Conservation (phyloP, 1,139 yeast genomes). For the Hansenula sp. region DNA sequence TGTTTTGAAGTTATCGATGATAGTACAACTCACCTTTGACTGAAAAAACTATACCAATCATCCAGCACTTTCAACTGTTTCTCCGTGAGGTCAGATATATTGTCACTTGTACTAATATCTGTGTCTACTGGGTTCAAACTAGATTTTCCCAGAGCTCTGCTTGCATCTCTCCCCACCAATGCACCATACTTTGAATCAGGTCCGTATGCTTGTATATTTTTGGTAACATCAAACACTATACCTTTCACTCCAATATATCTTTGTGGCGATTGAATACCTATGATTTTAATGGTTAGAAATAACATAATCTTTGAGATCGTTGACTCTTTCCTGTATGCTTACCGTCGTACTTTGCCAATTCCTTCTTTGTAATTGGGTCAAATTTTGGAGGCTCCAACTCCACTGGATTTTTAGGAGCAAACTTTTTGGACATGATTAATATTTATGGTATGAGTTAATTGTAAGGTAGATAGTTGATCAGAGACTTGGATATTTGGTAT, state of each 20-base stretch:
- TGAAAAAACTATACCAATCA: conserved; percentile 56
- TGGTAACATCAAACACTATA: conserved; percentile 69
- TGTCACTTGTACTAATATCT: conserved; percentile 37
- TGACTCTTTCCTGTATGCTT: conserved; percentile 11
- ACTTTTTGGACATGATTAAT: conserved; percentile 20
- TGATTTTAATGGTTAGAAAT: background rate
- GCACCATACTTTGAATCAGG: conserved; percentile 70
- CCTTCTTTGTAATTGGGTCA: conserved; percentile 34
- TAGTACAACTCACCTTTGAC: conserved; percentile 36
- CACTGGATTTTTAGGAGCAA: conserved; percentile 48
- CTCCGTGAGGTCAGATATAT: conserved; percentile 42
- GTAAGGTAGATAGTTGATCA: too few relatives aligned
- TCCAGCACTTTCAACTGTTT: conserved; percentile 46
- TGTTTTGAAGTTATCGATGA: too few relatives aligned
- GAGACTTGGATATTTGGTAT: too few relatives aligned
- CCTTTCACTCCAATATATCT: conserved; percentile 76
- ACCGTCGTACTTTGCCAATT: conserved; percentile 45
- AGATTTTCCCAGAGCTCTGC: conserved; percentile 61
- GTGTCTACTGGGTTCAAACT: conserved; percentile 46
- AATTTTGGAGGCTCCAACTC: conserved; percentile 44
- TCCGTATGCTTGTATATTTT: conserved; percentile 64
- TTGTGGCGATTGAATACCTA: conserved; percentile 36
- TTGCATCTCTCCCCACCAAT: conserved; percentile 74
- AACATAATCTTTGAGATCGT: too few relatives aligned
- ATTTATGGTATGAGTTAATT: too few relatives aligned